Conservation (phyloP, 768 basidiomycete species). For the Leccinum ochraceum region DNA sequence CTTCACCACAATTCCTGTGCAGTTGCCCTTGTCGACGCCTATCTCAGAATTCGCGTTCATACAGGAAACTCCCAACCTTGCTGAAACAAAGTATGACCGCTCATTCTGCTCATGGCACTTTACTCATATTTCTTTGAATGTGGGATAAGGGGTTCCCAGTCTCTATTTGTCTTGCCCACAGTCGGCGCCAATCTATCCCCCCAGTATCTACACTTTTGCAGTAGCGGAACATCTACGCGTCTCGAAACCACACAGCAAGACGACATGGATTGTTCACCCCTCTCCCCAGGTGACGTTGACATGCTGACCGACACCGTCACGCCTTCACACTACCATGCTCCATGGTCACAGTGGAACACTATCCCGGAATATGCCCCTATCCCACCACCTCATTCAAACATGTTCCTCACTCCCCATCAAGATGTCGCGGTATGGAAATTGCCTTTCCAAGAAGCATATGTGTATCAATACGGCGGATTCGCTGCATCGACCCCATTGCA, state of each 20-base stretch:
- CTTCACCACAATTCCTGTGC: background rate
- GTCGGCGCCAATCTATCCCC: background rate
- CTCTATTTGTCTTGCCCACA: background rate
- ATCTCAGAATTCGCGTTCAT: background rate
- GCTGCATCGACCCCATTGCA: background rate
- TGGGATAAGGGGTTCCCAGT: background rate
- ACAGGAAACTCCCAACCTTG: background rate
- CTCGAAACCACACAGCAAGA: constrained; percentile 1
- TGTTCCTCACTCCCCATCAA: background rate
- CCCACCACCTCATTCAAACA: background rate
- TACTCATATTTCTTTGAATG: background rate
- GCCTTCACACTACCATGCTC: background rate
- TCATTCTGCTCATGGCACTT: background rate
- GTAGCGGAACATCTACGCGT: background rate
- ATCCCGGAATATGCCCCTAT: background rate
- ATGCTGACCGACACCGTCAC: constrained; percentile 11
- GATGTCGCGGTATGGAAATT: background rate
- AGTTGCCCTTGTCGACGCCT: background rate
- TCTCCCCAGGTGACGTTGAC: constrained; percentile 15
- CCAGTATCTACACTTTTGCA: background rate
- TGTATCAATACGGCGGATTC: background rate
- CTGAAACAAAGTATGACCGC: background rate
- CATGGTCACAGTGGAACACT: constrained; percentile 5
- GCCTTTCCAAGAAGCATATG: background rate
- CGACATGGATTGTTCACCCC: constrained; percentile 16